phyloP scores from a whole-genome alignment of 2,329 filamentous ascomycete species.

The Aphanoascus verrucosus region DNA sequence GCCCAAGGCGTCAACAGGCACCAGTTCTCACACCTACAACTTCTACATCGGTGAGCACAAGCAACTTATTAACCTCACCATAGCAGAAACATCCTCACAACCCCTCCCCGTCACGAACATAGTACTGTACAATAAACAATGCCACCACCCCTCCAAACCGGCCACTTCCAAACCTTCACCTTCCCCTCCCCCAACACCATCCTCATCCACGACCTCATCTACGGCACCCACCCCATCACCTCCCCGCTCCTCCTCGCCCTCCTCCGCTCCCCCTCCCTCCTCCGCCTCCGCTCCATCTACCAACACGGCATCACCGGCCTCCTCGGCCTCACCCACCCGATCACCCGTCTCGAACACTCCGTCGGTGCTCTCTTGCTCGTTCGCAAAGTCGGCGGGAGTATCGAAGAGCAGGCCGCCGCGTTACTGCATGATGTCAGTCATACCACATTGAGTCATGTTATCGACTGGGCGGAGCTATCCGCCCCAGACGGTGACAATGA shows the following conservation, averaged over 20 bases:
- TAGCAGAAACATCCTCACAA: neutral
- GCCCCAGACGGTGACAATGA: neutral
- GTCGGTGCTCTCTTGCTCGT: constrained; percentile 3
- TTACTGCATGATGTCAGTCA: constrained; percentile 6
- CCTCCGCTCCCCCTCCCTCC: neutral
- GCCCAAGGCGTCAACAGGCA: no score
- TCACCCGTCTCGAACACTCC: constrained; percentile 2
- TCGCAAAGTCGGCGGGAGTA: constrained; percentile 2
- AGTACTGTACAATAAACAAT: no score
- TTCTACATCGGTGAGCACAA: no score
- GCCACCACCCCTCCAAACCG: neutral
- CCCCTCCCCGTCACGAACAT: neutral
- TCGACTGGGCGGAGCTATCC: neutral
- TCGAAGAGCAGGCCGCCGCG: constrained; percentile 3
- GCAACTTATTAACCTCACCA: no score
- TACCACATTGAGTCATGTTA: constrained; percentile 1
- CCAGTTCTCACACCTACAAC: no score
- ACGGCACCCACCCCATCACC: neutral
- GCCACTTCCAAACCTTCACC: neutral
- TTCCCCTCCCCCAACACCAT: neutral
- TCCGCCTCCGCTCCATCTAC: neutral
- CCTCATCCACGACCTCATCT: constrained; percentile 1
- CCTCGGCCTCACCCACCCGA: neutral
- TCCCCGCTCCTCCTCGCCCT: neutral
- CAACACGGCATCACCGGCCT: constrained; percentile 4